Percentiles rank a stretch among this genome's conserved stretches.
Conservation (phyloP, 352 stramenopile species). For the Phytophthora syringae region DNA sequence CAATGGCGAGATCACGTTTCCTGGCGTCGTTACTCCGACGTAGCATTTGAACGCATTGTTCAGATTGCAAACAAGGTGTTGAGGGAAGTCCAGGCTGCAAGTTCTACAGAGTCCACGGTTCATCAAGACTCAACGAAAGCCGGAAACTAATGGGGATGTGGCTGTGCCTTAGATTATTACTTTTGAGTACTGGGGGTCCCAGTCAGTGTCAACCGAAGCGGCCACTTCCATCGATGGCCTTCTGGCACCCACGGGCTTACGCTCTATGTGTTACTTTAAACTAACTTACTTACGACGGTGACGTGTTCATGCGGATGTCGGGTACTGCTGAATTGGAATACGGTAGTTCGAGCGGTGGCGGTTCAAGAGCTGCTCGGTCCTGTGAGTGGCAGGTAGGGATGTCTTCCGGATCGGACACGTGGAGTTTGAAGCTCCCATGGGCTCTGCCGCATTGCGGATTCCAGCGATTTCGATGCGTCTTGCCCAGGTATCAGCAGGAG, state of each 20-base stretch:
- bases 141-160: constrained; percentile 10
- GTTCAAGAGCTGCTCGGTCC: constrained; percentile 13
- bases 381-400: constrained; percentile 8
- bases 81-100: constrained; percentile 24
- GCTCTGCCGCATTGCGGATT: constrained; percentile 26
- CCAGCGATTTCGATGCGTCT: constrained; percentile 71
- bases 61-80: constrained; percentile 67
- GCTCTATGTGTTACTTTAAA: background rate
- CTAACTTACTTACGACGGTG: constrained; percentile 17
- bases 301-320: constrained; percentile 17
- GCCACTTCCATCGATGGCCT: constrained; percentile 28
- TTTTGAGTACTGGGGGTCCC: constrained; percentile 4
- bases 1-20: constrained; percentile 69
- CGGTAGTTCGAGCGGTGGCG: constrained; percentile 25
- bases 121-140: background rate
- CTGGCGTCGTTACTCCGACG: constrained; percentile 70
- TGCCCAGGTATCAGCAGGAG: constrained; percentile 44
- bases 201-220: background rate
- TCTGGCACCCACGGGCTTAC: background rate
- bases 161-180: constrained; percentile 16
- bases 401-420: constrained; percentile 7
- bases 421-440: constrained; percentile 1
- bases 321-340: constrained; percentile 19
- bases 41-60: constrained; percentile 82
- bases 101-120: background rate